Evolutionary conservation across 306 rosid species (phyloP), one percentile per base, ranked within the genome.

Genomic region (Malus sylvestris): DNA sequence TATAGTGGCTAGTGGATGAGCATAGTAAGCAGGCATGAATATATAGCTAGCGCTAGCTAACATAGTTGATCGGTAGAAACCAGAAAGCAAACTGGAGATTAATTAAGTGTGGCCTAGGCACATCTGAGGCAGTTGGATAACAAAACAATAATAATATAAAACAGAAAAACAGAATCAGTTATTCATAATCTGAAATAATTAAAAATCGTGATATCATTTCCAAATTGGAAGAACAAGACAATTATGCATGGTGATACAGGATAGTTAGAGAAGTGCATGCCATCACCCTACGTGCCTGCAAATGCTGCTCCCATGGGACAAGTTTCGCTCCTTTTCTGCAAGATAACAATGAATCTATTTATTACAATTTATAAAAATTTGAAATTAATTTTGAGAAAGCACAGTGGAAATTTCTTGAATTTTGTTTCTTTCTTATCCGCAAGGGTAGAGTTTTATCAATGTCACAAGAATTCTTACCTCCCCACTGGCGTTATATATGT

Each of bases 271-370:
- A 80, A 58, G 75, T 78, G 90, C 83, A 60, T 60, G 58, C 45
- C 85, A 81, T 77, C 87, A 61, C 79, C 83, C 78, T 87, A 84
- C 91, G 90, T 85, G 88, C 94, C 86, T 83, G 79, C 77, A 71
- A 76, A 82, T 81, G 86, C 85, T 86, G 83, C 86, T 77, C 84
- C 83, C 79, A 44, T 60, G 51, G 72, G 87, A 76, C 90, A 83
- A 76, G 90, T 86, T 82, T 81, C 88, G 33, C 64, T 67, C 77
- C 75, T 77, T 66, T 67, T 69, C 58, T 63, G 70, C 38, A 60
- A 74, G 78, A 88, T 81, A 87, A 68, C 81, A 83, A 67, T 66
- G 57, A 27, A 42, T 62, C 8, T 27, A 84, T 81, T 74, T 66
- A 72, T 75, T 72, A 19, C 49, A 42, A 44, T 44, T 23, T 23